A percentile compares a stretch with the other conserved stretches of the same genome.
phyloP scores from a whole-genome alignment of 805 yeast species.

The Maudiozyma saulgeensis region DNA sequence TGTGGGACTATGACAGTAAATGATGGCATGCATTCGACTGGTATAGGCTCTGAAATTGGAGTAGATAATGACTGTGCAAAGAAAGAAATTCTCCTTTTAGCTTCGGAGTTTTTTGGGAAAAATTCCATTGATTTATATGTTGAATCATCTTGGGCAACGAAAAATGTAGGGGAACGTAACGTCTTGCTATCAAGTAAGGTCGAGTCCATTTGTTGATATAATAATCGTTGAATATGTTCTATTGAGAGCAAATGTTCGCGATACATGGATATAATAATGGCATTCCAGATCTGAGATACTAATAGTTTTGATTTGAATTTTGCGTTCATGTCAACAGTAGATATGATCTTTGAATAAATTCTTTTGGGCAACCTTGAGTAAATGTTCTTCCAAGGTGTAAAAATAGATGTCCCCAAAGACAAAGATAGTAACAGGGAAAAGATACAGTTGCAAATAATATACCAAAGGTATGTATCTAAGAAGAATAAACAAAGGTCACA shows the following conservation, averaged over 20 bases:
- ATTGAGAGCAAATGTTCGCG: constrained; percentile 67
- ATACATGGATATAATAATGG: constrained; percentile 74
- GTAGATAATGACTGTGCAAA: constrained; percentile 86
- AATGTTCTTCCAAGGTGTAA: constrained; percentile 85
- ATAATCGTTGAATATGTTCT: constrained; percentile 59
- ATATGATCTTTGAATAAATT: constrained; percentile 59
- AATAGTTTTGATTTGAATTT: constrained; percentile 43
- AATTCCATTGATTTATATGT: constrained; percentile 44
- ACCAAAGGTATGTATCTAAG: constrained; percentile 79
- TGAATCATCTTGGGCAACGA: constrained; percentile 75
- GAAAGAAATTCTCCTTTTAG: constrained; percentile 73
- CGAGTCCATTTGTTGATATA: constrained; percentile 43
- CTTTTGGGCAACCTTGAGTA: constrained; percentile 70
- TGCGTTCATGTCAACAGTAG: constrained; percentile 39
- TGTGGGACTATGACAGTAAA: constrained; percentile 84
- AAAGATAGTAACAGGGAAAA: constrained; percentile 65
- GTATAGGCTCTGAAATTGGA: constrained; percentile 66
- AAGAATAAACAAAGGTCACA: constrained; percentile 65
- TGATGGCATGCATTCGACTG: constrained; percentile 63
- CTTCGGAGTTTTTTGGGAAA: constrained; percentile 60
- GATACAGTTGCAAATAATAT: constrained; percentile 66
- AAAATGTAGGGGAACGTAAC: constrained; percentile 65
- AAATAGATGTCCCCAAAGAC: constrained; percentile 68
- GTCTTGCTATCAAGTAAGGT: constrained; percentile 31
- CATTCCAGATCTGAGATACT: constrained; percentile 73